Percentiles rank a stretch among this genome's conserved stretches.
Conservation (phyloP, 2,329 filamentous ascomycete genomes). For the Trichophyton benhamiae region DNA sequence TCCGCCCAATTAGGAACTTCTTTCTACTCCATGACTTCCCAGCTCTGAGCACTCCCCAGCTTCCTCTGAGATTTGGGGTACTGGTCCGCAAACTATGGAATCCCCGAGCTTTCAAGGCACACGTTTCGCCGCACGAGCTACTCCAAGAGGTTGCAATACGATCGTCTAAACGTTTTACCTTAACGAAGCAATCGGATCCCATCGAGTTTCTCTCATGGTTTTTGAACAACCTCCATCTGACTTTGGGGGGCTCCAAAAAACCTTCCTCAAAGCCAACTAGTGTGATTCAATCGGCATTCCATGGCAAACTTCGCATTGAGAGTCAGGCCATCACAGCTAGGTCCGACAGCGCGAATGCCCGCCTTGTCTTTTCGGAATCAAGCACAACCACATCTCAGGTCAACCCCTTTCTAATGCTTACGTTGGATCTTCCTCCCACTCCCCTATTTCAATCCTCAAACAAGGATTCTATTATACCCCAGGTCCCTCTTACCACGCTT, state of each 20-base stretch:
- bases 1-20: constrained; percentile 78
- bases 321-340: constrained; percentile 87
- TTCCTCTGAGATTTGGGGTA: constrained; percentile 77
- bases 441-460: constrained; percentile 93
- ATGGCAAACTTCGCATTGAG: constrained; percentile 82
- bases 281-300: constrained; percentile 85
- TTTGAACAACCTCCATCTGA: constrained; percentile 85
- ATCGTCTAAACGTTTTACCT: constrained; percentile 82
- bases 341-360: constrained; percentile 66
- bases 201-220: constrained; percentile 98
- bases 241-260: constrained; percentile 80
- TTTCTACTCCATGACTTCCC: constrained; percentile 76
- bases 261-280: constrained; percentile 53
- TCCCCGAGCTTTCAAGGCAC: constrained; percentile 83
- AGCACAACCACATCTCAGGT: constrained; percentile 65
- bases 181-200: constrained; percentile 84
- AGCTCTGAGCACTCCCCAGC: constrained; percentile 51
- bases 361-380: constrained; percentile 84
- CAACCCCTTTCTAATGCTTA: constrained; percentile 78
- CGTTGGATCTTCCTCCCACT: constrained; percentile 79
- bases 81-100: constrained; percentile 98
- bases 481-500: constrained; percentile 61
- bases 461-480: constrained; percentile 87
- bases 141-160: constrained; percentile 85
- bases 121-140: constrained; percentile 93